Conservation (phyloP, 208 protist species). For the Leishmania aethiopica region DNA sequence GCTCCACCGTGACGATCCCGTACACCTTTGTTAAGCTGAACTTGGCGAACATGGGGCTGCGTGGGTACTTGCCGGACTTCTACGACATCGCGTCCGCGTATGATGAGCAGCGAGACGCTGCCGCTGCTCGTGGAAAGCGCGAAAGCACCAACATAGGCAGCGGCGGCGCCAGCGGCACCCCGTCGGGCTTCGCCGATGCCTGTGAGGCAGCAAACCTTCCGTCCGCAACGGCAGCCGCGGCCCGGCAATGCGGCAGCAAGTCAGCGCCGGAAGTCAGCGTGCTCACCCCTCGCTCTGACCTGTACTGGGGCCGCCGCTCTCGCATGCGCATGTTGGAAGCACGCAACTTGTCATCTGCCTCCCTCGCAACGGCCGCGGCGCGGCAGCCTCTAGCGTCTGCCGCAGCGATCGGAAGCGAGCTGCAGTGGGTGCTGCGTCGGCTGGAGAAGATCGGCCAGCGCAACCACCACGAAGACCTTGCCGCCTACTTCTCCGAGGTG, state of each 20-base stretch:
- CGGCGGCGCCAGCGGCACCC: background rate
- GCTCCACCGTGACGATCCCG: slow-evolving; percentile 13
- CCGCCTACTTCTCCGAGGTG: slow-evolving; percentile 47
- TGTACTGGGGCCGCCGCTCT: slow-evolving; percentile 31
- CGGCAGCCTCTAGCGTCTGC: slow-evolving; percentile 8
- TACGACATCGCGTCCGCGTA: slow-evolving; percentile 22
- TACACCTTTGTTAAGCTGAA: slow-evolving; percentile 26
- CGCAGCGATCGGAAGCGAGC: slow-evolving; percentile 5
- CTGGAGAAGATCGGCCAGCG: slow-evolving; percentile 30
- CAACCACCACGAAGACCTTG: slow-evolving; percentile 42
- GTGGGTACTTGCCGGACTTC: slow-evolving; percentile 28
- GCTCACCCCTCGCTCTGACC: slow-evolving; percentile 18
- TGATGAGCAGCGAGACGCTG: background rate
- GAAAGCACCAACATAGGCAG: background rate
- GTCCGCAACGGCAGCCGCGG: background rate
- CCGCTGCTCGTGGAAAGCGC: background rate
- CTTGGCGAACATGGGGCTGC: slow-evolving; percentile 23
- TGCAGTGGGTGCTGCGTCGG: slow-evolving; percentile 31
- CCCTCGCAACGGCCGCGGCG: background rate
- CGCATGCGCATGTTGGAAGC: slow-evolving; percentile 23
- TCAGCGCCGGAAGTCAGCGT: background rate
- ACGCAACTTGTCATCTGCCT: slow-evolving; percentile 9
- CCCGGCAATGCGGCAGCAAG: background rate
- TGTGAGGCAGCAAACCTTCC: background rate
- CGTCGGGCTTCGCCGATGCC: background rate